Evolutionary conservation across 352 stramenopile genomes (phyloP), one percentile per base, ranked within the genome.

Genomic region (Pythium insidiosum): DNA sequence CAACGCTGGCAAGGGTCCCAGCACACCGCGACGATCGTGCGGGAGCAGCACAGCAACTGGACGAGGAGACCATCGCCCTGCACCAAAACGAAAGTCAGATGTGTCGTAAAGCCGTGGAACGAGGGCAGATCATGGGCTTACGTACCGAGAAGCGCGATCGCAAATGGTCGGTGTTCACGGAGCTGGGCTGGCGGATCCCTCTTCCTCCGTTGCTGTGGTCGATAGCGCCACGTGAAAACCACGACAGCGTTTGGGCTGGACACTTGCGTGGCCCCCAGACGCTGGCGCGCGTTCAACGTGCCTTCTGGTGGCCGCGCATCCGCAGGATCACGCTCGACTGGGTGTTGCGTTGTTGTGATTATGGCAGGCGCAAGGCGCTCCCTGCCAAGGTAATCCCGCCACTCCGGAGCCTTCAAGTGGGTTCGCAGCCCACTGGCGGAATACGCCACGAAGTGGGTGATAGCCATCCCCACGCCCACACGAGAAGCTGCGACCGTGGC

Each of bases 241-340:
- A 63, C 31, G 54, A 51, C 12, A 54, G 48, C 3, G 48, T 58
- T 9, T 63, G 43, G 23, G 29, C 54, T 0, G 33, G 35, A 1
- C 48, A 56, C 21, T 22, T 58, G 9, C 5, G 24, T 0, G 43
- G 7, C 1, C 48, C 43, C 6, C 55, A 63, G 24, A 63, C 55
- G 0, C 31, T 48, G 12, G 55, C 48, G 2, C 9, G 45, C 0
- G 23, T 49, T 1, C 22, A 24, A 7, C 6, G 25, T 13, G 21
- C 13, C 2, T 58, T 56, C 19, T 56, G 49, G 55, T 59, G 49
- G 49, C 50, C 45, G 6, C 10, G 3, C 3, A 56, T 59, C 19
- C 24, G 23, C 7, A 15, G 16, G 6, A 10, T 35, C 3, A 28
- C 53, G 10, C 9, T 9, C 4, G 21, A 39, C 1, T 62, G 43